Evolutionary conservation across 345 rosid species (phyloP), one percentile per base, ranked within the genome.

Genomic region (Eucalyptus victrix): DNA sequence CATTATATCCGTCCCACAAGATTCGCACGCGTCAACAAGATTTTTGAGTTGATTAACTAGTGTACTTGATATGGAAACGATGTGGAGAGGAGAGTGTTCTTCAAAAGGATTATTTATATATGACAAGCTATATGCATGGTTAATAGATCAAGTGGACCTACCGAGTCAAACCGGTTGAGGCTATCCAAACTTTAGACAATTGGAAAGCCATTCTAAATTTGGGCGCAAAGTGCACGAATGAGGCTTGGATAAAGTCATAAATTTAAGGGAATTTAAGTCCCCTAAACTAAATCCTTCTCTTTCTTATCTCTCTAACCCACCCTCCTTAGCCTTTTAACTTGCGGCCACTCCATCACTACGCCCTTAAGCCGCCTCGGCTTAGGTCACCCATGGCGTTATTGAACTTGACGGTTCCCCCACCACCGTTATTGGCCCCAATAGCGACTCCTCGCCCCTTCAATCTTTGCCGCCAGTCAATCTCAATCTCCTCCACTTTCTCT

Each of bases 21-120:
- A 3, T 58, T 12, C 4, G 8, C 67, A 26, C 1, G 3, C 2
- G 2, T 60, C 7, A 0, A 60, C 67, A 26, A 60, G 1, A 12
- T 12, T 60, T 12, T 28, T 60, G n/a, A 60, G 67, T 28, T 1
- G 2, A 60, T 60, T 28, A 11, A 2, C 65, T 58, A 58, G n/a
- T 58, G 0, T 60, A 58, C 30, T 60, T 26, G 67, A 26, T 12
- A 60, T 60, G 67, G 16, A 0, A 60, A 60, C 16, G 0, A 26
- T 28, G 67, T 60, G n/a, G 14, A 60, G n/a, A 60, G 67, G 32
- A 24, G 32, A 28, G 16, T 3, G 7, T 12, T 8, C 8, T 26
- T 60, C 14, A 60, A 60, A 26, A 60, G 67, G n/a, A 28, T 60
- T 26, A 28, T 60, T 60, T 12, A 60, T 60, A 60, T 12, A 28